Evolutionary conservation across 1,284 basidiomycete species (phyloP).

Genomic region (Trichosporon sp.): DNA sequence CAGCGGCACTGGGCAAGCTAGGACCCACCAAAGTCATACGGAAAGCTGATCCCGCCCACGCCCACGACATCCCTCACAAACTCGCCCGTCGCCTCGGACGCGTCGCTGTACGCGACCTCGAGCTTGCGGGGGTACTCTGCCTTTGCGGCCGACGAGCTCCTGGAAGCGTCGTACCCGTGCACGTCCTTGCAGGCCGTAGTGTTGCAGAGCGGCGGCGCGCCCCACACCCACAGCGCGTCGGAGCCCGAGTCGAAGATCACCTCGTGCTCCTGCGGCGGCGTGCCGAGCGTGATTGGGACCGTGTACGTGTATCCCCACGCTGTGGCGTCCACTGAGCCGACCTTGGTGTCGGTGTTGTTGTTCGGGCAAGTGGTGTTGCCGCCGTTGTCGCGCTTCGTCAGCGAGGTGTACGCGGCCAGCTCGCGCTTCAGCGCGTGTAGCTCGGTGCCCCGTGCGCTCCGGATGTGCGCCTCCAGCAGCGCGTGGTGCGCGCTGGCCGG

Average conservation of each 20-base stretch:
- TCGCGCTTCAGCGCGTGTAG: not conserved
- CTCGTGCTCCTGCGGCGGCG: not conserved
- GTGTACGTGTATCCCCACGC: not conserved
- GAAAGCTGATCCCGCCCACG: not conserved
- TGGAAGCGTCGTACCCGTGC: not conserved
- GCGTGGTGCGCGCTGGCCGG: not conserved
- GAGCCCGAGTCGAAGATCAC: not conserved
- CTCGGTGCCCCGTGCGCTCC: not conserved
- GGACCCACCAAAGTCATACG: not conserved
- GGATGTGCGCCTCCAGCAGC: not conserved
- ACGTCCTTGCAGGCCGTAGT: not conserved
- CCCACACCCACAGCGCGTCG: not conserved
- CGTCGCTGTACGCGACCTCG: not conserved
- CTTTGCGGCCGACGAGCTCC: not conserved
- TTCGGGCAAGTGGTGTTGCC: no score
- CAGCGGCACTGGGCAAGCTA: no score
- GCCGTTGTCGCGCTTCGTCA: not conserved
- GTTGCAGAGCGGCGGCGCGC: not conserved
- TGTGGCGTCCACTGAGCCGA: no score
- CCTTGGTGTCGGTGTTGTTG: no score
- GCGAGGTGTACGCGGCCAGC: not conserved
- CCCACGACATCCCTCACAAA: not conserved
- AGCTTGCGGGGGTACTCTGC: not conserved
- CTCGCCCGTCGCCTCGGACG: not conserved
- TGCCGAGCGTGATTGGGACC: not conserved